Base-by-base conservation (phyloP, 352 stramenopile species). In the Globisporangium iwayamae region DNA sequence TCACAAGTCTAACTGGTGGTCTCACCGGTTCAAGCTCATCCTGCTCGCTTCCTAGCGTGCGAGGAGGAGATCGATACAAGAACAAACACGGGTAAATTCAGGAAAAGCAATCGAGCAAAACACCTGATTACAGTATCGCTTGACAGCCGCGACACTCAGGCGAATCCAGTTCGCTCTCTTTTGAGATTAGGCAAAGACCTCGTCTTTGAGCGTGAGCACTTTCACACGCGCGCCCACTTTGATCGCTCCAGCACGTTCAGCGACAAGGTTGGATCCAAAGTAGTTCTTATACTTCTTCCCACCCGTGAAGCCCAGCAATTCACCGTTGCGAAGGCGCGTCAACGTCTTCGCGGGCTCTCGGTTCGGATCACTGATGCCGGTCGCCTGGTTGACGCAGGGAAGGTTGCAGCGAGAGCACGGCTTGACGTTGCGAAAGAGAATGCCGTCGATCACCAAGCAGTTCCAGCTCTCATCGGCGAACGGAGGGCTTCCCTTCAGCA, bases 401-500 rank as follows among this genome's bases (percentile, higher is more conserved):
- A 96, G 76, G 39, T 74, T 83, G 63, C 88, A 96, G 10, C 88
- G 85, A 4, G 76, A 60, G 50, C 86, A 94, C 5, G 85, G 85
- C 43, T 87, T 84, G 22, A 91, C 79, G 38, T 93, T 92, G 36
- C 81, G 79, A 54, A 96, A 90, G 22, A 60, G 68, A 2, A 91
- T 41, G 0, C 66, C 70, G 3, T 69, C 72, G 60, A 91, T 86
- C 8, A 70, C 75, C 57, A 94, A 67, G 48, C 67, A 78, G 67
- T 84, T 84, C 85, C 85, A 96, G 20, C 73, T 52, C 58, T 96
- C 88, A 47, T 95, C 86, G 0, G 78, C 83, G 47, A 91, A 96
- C 3, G 83, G 65, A 3, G 84, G 76, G 16, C 66, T 73, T 2
- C 82, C 83, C 13, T 66, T 71, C n/a, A 96, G 43, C 22, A 96